A percentile compares a stretch with the other conserved stretches of the same genome.
phyloP scores from a whole-genome alignment of 225 moss, liverwort and hornwort species.

The Marchantia paleacea region DNA sequence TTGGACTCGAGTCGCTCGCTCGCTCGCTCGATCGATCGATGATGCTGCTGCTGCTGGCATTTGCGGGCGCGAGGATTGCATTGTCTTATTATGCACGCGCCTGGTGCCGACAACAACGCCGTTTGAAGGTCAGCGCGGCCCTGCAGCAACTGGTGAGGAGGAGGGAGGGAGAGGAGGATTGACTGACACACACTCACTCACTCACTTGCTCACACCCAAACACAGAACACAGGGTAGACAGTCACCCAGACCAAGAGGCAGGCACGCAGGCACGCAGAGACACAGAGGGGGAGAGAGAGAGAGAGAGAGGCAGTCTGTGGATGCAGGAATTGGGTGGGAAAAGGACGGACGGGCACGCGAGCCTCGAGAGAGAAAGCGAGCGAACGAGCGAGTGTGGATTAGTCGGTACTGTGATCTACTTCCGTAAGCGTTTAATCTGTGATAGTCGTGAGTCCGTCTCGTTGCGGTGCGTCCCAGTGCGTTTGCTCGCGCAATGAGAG shows the following conservation, averaged over 20 bases:
- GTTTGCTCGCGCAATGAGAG: too few species aligned
- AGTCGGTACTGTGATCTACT: too few species aligned
- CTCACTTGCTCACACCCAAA: too few species aligned
- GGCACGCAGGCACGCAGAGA: background rate
- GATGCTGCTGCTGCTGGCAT: background rate
- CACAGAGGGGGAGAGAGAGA: background rate
- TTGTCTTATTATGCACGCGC: constrained; percentile 3
- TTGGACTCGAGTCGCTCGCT: background rate
- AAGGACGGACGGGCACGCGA: background rate
- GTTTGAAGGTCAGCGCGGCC: background rate
- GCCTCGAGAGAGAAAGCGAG: too few species aligned
- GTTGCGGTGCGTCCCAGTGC: background rate
- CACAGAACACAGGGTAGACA: too few species aligned
- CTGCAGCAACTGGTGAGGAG: background rate
- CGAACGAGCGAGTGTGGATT: background rate
- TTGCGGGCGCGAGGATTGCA: constrained; percentile 1
- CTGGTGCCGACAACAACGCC: constrained; percentile 3
- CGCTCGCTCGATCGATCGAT: background rate
- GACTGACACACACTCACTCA: background rate
- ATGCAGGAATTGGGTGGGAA: constrained; percentile 12
- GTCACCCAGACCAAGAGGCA: background rate
- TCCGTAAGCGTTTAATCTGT: background rate
- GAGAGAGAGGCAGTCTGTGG: background rate
- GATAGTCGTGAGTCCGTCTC: too few species aligned
- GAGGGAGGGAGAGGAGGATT: constrained; percentile 3